Evolutionary conservation across 2,329 filamentous ascomycete species (phyloP), one percentile per base, ranked within the genome.

Genomic region (Westerdykella ornata): DNA sequence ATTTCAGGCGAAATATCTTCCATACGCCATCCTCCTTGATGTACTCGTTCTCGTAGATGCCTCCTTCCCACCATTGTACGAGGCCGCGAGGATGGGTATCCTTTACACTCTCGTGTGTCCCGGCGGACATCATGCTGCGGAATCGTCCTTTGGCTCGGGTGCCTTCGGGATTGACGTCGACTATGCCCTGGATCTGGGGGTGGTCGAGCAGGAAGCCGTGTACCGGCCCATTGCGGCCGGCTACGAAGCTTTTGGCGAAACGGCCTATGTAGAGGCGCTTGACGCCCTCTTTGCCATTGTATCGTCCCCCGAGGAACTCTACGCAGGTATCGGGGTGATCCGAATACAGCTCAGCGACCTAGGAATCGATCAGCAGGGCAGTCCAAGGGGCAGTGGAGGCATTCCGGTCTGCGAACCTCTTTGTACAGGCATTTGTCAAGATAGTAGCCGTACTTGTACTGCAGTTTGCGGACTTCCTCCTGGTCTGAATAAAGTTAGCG

Each of bases 391-490:
- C 5, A 20, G 9, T n/a, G 6, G 8, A 7, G 13, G 2, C 8
- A 16, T 13, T 18, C 4, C 17, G n/a, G n/a, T 0, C 3, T 14
- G 3, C 37, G 42, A 39, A 71, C 73, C 63, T 78, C 73, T 47
- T 76, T 69, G 59, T 77, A 78, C 1, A 78, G 64, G 45, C 75
- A 78, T 48, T 78, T 78, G 62, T 78, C 75, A 18, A 78, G 65
- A 53, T 78, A 78, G 57, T 78, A 78, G 18, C 75, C 75, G 56
- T 78, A 78, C 45, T 74, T 77, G 65, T 73, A 75, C 52, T 78
- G 75, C 3, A 73, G 67, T 53, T 76, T 77, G 42, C 72, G 71
- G 35, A 77, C 68, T 48, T 77, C 72, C 28, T 73, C 70, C 54
- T 77, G 72, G 43, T 76, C 74, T 74, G 39, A 16, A 29, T 43